Percentiles rank a stretch among this genome's conserved stretches.
These are phyloP conservation scores for Termitomyces sp. DNA, from an alignment of 768 basidiomycete genomes.

Conservation along the genomic window DNA sequence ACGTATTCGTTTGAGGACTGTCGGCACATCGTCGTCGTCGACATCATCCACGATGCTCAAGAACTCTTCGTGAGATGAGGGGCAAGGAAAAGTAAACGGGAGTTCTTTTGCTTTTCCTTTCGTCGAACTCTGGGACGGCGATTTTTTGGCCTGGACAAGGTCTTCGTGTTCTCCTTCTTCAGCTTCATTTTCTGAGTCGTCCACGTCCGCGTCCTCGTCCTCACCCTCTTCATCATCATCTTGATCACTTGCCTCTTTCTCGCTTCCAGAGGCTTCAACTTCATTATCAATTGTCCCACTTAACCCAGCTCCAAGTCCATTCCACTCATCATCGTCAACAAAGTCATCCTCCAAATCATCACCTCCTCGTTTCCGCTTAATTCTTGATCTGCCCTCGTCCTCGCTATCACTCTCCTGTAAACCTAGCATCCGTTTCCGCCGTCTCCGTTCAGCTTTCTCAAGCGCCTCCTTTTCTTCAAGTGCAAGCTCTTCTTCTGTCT, in stretches of 20 bases:
- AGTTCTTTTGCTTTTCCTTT: constrained; percentile 52
- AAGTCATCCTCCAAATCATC: constrained; percentile 96
- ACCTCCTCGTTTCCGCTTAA: constrained; percentile 61
- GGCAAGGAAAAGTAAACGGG: constrained; percentile 92
- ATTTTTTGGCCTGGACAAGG: constrained; percentile 29
- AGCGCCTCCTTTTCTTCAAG: constrained; percentile 82
- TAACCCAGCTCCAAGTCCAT: constrained; percentile 40
- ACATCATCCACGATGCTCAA: constrained; percentile 75
- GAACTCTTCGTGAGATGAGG: constrained; percentile 82
- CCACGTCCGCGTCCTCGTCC: constrained; percentile 35
- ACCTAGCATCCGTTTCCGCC: constrained; percentile 84
- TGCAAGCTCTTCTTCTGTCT: constrained; percentile 94
- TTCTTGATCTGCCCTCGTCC: constrained; percentile 40
- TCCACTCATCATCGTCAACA: constrained; percentile 38
- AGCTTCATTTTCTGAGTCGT: constrained; percentile 27
- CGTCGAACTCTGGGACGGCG: constrained; percentile 21
- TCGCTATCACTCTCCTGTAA: constrained; percentile 66
- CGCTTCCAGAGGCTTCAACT: constrained; percentile 33
- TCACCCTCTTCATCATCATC: constrained; percentile 24
- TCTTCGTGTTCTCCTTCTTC: constrained; percentile 46
- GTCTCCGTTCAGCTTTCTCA: constrained; percentile 78
- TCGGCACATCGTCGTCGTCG: constrained; percentile 68
- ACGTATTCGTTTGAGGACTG: constrained; percentile 86
- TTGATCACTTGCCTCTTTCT: constrained; percentile 38
- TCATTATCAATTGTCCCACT: constrained; percentile 33